These are phyloP conservation scores for Phoma sp. DNA, from an alignment of 2,329 filamentous ascomycete genomes.

Conservation along the genomic window DNA sequence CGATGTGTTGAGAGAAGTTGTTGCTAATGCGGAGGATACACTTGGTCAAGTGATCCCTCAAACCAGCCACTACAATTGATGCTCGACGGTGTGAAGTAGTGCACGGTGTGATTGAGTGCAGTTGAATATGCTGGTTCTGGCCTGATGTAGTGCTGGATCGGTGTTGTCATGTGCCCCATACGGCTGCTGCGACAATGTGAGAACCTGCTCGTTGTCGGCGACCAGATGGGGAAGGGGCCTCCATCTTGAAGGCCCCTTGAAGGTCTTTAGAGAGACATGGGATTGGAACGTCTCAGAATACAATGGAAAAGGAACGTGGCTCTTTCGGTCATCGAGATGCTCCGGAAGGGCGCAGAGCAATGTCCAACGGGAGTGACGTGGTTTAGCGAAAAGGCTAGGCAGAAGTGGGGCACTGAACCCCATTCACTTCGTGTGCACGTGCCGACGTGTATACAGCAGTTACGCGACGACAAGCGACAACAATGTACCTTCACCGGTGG, in stretches of 20 bases:
- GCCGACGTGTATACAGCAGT: slow-evolving; percentile 12
- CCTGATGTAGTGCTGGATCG: slow-evolving; percentile 4
- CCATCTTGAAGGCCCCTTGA: slow-evolving; percentile 31
- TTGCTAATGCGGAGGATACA: not conserved
- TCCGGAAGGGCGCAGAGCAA: slow-evolving; percentile 34
- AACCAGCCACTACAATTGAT: not conserved
- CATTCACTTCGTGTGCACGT: slow-evolving; percentile 28
- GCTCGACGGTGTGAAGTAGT: not conserved
- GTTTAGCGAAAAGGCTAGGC: slow-evolving; percentile 30
- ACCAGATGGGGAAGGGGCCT: slow-evolving; percentile 23
- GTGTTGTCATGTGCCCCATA: slow-evolving; percentile 19
- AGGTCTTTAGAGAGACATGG: slow-evolving; percentile 11
- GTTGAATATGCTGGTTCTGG: not conserved
- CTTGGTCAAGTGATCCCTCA: not conserved
- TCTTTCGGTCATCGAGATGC: slow-evolving; percentile 18
- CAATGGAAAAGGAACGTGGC: slow-evolving; percentile 32
- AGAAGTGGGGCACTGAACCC: slow-evolving; percentile 15
- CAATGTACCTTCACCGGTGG: slow-evolving; percentile 4
- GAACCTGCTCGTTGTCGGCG: slow-evolving; percentile 32
- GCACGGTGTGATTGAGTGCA: not conserved
- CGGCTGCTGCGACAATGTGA: slow-evolving; percentile 29
- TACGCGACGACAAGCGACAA: not conserved
- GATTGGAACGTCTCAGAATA: slow-evolving; percentile 34
- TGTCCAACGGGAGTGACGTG: slow-evolving; percentile 18
- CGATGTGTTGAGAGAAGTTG: not conserved